Evolutionary conservation across 164 flowering plant genomes (phyloP).

Genomic region (Stephania yunnanensis): DNA sequence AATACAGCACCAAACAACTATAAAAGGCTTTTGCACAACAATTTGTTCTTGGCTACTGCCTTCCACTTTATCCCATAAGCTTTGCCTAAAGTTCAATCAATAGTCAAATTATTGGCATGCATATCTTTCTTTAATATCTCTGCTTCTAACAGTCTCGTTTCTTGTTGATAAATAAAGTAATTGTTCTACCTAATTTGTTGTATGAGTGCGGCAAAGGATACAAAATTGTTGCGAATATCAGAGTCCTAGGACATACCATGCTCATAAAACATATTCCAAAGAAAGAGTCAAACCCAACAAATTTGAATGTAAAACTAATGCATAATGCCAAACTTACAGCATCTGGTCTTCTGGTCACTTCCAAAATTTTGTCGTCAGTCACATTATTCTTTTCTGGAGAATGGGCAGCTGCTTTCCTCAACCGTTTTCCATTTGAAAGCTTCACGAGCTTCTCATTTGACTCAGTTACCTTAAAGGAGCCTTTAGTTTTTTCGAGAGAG

Average conservation of each 20-base stretch:
- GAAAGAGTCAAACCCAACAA: neutral
- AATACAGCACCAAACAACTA: too few species aligned
- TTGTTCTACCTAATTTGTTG: too few species aligned
- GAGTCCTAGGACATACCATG: neutral
- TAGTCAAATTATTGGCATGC: too few species aligned
- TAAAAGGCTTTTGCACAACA: too few species aligned
- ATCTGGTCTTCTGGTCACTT: constrained; percentile 44
- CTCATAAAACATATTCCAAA: neutral
- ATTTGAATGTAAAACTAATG: neutral
- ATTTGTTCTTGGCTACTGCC: too few species aligned
- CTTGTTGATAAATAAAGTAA: too few species aligned
- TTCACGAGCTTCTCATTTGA: constrained; percentile 1
- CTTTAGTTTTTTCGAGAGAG: constrained; percentile 2
- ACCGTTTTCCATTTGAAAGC: constrained; percentile 15
- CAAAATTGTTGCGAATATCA: neutral
- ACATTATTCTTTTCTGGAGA: constrained; percentile 13
- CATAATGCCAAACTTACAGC: constrained; percentile 39
- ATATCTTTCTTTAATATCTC: too few species aligned
- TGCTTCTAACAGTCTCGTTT: too few species aligned
- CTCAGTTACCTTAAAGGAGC: neutral
- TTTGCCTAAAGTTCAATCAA: too few species aligned
- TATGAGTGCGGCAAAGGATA: neutral
- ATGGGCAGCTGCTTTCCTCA: constrained; percentile 14
- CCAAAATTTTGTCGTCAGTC: constrained; percentile 21
- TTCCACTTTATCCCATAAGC: too few species aligned